These are phyloP conservation scores for Trichosporon sp. DNA, from an alignment of 1,284 basidiomycete species.

Conservation along the genomic window DNA sequence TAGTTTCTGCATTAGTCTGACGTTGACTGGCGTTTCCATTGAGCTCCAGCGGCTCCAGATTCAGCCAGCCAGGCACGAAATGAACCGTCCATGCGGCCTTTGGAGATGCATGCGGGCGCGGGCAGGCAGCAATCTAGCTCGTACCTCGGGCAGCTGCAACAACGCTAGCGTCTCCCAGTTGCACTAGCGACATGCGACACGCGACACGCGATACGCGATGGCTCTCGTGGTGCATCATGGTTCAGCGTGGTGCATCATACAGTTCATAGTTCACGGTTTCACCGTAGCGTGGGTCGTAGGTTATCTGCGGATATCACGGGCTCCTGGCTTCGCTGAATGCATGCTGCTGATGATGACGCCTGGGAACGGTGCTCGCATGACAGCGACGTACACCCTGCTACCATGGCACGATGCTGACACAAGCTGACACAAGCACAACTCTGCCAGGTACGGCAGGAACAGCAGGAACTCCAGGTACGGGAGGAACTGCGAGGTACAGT, in stretches of 20 bases:
- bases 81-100: background rate
- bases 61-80: conserved; percentile 2
- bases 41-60: background rate
- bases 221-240: background rate
- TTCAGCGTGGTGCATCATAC: background rate
- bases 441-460: background rate
- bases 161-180: no score
- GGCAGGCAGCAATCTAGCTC: background rate
- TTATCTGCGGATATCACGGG: background rate
- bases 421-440: background rate
- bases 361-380: conserved; percentile 5
- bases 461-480: background rate
- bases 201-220: background rate
- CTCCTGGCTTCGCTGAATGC: background rate
- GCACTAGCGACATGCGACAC: background rate
- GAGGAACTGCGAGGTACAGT: conserved; percentile 6
- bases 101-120: background rate
- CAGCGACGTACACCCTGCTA: background rate
- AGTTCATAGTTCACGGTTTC: background rate
- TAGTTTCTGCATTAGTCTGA: background rate
- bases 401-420: background rate
- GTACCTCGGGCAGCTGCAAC: background rate
- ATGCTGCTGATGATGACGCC: background rate
- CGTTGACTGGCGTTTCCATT: no score
- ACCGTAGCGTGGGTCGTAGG: background rate